These are phyloP conservation scores for Usnea hakonensis DNA, from an alignment of 495 filamentous ascomycete species.

Conservation along the genomic window DNA sequence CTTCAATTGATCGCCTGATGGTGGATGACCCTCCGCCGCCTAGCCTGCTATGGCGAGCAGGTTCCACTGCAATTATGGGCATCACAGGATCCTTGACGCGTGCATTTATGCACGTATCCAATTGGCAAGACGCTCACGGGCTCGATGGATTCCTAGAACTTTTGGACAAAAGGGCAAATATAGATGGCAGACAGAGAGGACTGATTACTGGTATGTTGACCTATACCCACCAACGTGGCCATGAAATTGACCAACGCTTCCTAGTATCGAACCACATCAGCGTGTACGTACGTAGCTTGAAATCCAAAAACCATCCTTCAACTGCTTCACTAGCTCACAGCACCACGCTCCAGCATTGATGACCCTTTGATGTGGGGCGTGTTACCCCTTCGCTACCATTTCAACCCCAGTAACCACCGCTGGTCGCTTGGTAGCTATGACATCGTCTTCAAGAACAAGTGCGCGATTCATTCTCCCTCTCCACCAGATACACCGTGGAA, in stretches of 20 bases:
- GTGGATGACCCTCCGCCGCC: slow-evolving; percentile 28
- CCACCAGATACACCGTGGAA: slow-evolving; percentile 6
- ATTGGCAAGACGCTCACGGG: slow-evolving; percentile 55
- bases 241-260: slow-evolving; percentile 2
- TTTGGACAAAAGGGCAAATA: slow-evolving; percentile 63
- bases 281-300: slow-evolving; percentile 64
- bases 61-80: slow-evolving; percentile 49
- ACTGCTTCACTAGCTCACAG: neutral
- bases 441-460: slow-evolving; percentile 65
- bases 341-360: slow-evolving; percentile 57
- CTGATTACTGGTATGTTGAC: slow-evolving; percentile 71
- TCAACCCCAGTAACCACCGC: slow-evolving; percentile 64
- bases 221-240: neutral
- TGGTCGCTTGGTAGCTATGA: slow-evolving; percentile 89
- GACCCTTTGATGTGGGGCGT: slow-evolving; percentile 91
- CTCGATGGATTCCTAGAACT: slow-evolving; percentile 67
- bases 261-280: slow-evolving; percentile 91
- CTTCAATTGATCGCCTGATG: neutral
- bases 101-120: slow-evolving; percentile 38
- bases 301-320: neutral
- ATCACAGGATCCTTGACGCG: slow-evolving; percentile 39
- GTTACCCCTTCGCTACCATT: slow-evolving; percentile 62
- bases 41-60: slow-evolving; percentile 45
- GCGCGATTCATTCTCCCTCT: neutral
- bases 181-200: slow-evolving; percentile 60